Conservation (phyloP, 768 basidiomycete genomes). For the Trametes sanguinea region DNA sequence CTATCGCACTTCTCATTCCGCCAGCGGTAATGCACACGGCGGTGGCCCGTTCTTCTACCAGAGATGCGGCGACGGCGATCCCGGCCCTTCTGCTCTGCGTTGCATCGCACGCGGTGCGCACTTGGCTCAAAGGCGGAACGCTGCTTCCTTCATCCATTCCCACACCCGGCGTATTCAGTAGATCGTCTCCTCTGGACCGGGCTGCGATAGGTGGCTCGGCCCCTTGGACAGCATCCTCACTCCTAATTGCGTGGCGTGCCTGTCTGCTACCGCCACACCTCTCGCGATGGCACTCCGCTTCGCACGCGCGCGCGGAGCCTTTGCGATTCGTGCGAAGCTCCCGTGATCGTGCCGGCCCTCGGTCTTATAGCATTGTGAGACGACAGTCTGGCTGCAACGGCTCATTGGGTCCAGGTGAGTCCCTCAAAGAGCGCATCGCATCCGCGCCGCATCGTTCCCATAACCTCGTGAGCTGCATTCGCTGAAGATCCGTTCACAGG, state of each 20-base stretch:
- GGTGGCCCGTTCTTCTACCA: not conserved
- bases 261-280: constrained; percentile 5
- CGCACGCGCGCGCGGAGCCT: constrained; percentile 5
- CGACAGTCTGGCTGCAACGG: not conserved
- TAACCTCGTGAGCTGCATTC: too few relatives aligned
- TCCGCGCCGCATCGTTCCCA: too few relatives aligned
- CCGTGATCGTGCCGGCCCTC: not conserved
- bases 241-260: constrained; percentile 7
- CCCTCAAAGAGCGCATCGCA: too few relatives aligned
- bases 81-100: constrained; percentile 1
- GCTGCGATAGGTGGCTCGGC: not conserved
- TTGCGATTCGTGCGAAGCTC: not conserved
- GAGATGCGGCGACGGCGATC: not conserved
- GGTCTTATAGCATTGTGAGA: not conserved
- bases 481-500: too few relatives aligned
- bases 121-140: not conserved
- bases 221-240: constrained; percentile 1
- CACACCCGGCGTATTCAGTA: not conserved
- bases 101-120: constrained; percentile 2
- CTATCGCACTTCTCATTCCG: constrained; percentile 4
- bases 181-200: constrained; percentile 8
- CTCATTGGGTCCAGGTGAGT: not conserved
- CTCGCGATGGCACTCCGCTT: not conserved
- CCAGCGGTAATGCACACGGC: not conserved
- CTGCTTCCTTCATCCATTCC: not conserved